Conservation (phyloP, 495 filamentous ascomycete genomes). For the Neohortaea acidophila region DNA sequence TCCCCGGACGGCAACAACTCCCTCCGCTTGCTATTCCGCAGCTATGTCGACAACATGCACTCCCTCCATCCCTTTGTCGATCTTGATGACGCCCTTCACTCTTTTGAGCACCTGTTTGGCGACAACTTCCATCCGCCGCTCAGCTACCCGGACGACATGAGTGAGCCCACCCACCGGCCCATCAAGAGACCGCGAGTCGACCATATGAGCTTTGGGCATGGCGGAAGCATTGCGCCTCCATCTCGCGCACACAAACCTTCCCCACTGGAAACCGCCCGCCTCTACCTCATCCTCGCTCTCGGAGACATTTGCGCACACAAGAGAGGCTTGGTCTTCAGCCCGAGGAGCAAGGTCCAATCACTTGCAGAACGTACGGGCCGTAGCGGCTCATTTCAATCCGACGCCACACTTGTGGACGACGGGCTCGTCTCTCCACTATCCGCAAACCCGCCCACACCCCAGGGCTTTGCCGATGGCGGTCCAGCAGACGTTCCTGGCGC, state of each 20-base stretch:
- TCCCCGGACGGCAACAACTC: slow-evolving; percentile 42
- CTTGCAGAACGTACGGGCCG: not conserved
- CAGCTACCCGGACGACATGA: slow-evolving; percentile 14
- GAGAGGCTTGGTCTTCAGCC: no score
- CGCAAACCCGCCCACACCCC: not conserved
- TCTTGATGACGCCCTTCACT: no score
- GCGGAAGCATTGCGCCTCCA: no score
- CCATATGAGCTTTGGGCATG: no score
- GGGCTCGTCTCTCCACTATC: not conserved
- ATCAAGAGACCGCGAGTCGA: slow-evolving; percentile 15
- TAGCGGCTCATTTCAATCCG: not conserved
- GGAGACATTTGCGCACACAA: no score
- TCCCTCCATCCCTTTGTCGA: slow-evolving; percentile 81
- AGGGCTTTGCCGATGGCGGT: slow-evolving; percentile 33
- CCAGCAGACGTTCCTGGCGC: slow-evolving; percentile 75
- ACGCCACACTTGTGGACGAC: not conserved
- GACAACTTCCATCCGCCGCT: slow-evolving; percentile 31
- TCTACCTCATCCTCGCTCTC: no score
- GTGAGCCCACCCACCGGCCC: slow-evolving; percentile 38
- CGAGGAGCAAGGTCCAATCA: no score
- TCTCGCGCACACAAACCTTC: no score
- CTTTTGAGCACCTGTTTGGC: slow-evolving; percentile 31
- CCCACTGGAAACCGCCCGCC: no score
- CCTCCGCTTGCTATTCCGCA: slow-evolving; percentile 46
- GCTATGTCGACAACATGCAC: slow-evolving; percentile 67